Conservation (phyloP, 805 yeast species). For the Crinitomyces ghanaensis region DNA sequence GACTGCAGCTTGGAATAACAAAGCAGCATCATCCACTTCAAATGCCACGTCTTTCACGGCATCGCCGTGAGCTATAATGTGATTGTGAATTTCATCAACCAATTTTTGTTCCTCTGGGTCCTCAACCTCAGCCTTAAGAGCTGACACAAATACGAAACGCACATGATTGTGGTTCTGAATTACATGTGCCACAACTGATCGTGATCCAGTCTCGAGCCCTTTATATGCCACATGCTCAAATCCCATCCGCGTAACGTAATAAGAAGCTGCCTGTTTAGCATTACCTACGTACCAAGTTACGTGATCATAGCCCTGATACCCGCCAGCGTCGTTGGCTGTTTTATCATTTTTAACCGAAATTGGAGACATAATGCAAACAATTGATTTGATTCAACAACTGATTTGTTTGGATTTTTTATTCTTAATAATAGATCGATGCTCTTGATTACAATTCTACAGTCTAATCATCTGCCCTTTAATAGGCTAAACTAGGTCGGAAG, state of each 20-base stretch:
- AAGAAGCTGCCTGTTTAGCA: constrained; percentile 50
- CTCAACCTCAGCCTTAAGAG: constrained; percentile 24
- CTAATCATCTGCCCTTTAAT: too few relatives aligned
- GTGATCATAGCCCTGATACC: constrained; percentile 45
- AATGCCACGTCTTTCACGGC: constrained; percentile 72
- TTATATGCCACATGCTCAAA: constrained; percentile 49
- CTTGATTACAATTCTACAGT: too few relatives aligned
- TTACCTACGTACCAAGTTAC: constrained; percentile 65
- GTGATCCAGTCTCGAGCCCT: constrained; percentile 61
- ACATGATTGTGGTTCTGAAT: constrained; percentile 42
- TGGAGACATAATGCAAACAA: neutral
- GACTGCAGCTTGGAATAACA: constrained; percentile 36
- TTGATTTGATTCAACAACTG: too few relatives aligned
- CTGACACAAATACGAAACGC: constrained; percentile 35
- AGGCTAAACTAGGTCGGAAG: too few relatives aligned
- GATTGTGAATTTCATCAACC: constrained; percentile 33
- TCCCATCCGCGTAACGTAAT: constrained; percentile 47
- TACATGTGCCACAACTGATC: constrained; percentile 45
- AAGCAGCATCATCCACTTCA: constrained; percentile 40
- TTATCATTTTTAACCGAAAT: too few relatives aligned
- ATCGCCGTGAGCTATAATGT: constrained; percentile 54
- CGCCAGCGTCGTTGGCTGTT: neutral
- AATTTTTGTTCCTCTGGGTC: constrained; percentile 17
- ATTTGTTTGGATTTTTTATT: too few relatives aligned
- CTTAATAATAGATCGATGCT: too few relatives aligned